Evolutionary conservation across 192 early-diverging fungal species (phyloP), one percentile per base, ranked within the genome.

Genomic region (Chytriomyces sp.): DNA sequence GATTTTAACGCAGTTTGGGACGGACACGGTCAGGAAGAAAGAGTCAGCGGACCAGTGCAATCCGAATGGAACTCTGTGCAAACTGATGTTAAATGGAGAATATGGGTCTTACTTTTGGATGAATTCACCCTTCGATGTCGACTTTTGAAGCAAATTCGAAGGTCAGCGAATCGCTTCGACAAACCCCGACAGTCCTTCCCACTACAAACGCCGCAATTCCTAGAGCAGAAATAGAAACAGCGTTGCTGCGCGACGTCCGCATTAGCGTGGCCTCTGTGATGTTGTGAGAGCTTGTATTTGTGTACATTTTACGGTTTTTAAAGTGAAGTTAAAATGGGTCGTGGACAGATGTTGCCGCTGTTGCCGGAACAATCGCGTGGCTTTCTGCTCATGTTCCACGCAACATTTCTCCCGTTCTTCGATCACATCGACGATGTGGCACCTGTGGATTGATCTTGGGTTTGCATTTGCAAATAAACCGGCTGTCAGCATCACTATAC

Each of bases 401-500:
- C 64, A n/a, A 8, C 20, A 10, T 13, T 61, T 11, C 44, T 77
- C 9, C 76, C 76, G 10, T 57, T 61, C 50, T 16, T 69, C 16
- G 49, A 23, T 24, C 24, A 65, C 43, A 44, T 76, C 16, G 75
- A 76, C 47, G 64, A 45, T 8, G 45, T 76, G 47, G 50, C 64
- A 10, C 63, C 75, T 69, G 75, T 67, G 63, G 75, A 67, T 13
- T 28, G 72, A 45, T 5, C 0, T 28, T 46, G 46, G 0, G 13
- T 7, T 10, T 23, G 13, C 35, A 20, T 23, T 45, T 45, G 11
- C 16, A 49, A 47, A 68, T 11, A 49, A 50, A 68, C 16, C 23
- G 11, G 0, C 46, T 13, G 11, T 16, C 16, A 2, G 8, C 50
- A 35, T 81, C 94, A 92, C 76, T 95, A 1, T 20, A 93, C 94